These are phyloP conservation scores for Colletotrichum sp. DNA, from an alignment of 2,329 filamentous ascomycete genomes.

Conservation along the genomic window DNA sequence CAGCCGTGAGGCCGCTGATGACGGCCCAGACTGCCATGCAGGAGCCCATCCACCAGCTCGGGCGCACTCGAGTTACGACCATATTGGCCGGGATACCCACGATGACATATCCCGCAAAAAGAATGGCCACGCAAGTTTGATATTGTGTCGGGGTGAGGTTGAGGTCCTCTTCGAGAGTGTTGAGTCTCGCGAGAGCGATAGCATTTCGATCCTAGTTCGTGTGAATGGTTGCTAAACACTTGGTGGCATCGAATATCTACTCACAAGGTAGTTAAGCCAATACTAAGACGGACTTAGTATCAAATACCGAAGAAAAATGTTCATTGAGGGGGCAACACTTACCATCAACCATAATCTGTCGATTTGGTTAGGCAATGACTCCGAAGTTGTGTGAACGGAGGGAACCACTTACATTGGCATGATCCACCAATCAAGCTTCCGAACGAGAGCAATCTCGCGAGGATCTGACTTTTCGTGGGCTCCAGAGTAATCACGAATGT, in stretches of 20 bases:
- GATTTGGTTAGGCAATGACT: not conserved
- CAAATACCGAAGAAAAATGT: not conserved
- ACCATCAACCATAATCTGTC: not conserved
- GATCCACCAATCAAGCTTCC: constrained; percentile 42
- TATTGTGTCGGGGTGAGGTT: constrained; percentile 40
- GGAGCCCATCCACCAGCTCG: constrained; percentile 10
- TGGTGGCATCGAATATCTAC: constrained; percentile 26
- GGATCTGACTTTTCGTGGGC: constrained; percentile 43
- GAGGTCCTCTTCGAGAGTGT: constrained; percentile 58
- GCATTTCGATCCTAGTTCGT: constrained; percentile 48
- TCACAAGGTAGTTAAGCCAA: constrained; percentile 33
- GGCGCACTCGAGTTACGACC: constrained; percentile 16
- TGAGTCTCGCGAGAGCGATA: constrained; percentile 61
- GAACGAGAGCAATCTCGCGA: constrained; percentile 42
- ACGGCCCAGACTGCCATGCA: constrained; percentile 29
- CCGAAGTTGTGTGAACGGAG: not conserved
- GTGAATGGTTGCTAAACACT: rapidly evolving
- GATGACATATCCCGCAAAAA: constrained; percentile 27
- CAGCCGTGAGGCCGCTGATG: constrained; percentile 30
- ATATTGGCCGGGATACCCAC: constrained; percentile 32
- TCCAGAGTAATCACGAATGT: constrained; percentile 37
- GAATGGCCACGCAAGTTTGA: constrained; percentile 14
- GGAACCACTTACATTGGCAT: constrained; percentile 27
- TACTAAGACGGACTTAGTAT: not conserved
- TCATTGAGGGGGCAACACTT: rapidly evolving